Conservation (phyloP, 75 land plant genomes). For the Picea glauca region DNA sequence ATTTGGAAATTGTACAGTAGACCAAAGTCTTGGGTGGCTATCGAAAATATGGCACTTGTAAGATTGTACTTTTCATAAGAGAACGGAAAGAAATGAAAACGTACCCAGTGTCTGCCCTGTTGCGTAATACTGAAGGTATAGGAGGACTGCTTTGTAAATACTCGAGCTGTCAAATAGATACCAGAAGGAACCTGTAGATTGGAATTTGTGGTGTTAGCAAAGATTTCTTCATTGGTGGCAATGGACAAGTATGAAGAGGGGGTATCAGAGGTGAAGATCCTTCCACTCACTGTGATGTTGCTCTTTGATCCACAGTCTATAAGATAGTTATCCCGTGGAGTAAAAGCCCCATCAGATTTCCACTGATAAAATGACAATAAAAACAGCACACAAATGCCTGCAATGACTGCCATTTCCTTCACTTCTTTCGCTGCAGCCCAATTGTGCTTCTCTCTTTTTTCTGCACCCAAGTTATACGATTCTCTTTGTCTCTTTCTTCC, state of each 20-base stretch:
- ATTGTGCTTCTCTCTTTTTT: no score
- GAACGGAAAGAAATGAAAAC: conserved; percentile 62
- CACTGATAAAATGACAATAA: no score
- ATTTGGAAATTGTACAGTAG: conserved; percentile 38
- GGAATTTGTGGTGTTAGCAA: background rate
- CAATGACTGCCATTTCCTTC: no score
- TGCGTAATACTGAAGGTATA: conserved; percentile 37
- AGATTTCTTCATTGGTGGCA: background rate
- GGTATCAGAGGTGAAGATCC: conserved; percentile 37
- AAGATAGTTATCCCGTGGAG: conserved; percentile 43
- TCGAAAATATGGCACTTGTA: conserved; percentile 30
- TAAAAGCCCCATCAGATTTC: conserved; percentile 21
- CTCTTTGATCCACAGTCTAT: conserved; percentile 46
- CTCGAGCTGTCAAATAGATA: conserved; percentile 31
- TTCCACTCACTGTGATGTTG: conserved; percentile 35
- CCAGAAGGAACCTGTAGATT: background rate
- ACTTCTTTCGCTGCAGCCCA: no score
- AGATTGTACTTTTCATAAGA: conserved; percentile 15
- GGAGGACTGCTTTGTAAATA: conserved; percentile 31
- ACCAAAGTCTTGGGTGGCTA: conserved; percentile 34
- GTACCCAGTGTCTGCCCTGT: conserved; percentile 56
- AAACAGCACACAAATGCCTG: no score
- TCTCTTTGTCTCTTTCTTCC: no score
- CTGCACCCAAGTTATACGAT: no score
- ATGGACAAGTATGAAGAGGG: conserved; percentile 13